Percentiles rank a stretch among this genome's conserved stretches.
These are phyloP conservation scores for Tulasnella calospora DNA, from an alignment of 768 basidiomycete genomes.

Conservation along the genomic window DNA sequence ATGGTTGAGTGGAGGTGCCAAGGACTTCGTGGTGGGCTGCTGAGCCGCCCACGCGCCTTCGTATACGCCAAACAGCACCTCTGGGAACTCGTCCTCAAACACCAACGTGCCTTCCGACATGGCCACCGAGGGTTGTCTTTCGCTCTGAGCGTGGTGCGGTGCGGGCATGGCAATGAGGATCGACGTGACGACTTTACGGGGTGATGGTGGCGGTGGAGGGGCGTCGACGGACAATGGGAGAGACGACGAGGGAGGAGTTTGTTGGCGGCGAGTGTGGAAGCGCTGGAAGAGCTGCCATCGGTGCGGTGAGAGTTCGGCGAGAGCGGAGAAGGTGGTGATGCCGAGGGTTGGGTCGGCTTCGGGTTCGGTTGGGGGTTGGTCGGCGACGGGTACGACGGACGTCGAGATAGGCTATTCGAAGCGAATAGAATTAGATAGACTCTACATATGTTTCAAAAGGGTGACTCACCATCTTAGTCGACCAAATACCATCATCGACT, in stretches of 20 bases:
- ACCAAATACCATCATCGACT: too few relatives aligned
- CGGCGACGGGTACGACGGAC: too few relatives aligned
- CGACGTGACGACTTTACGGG: background rate
- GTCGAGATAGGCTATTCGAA: too few relatives aligned
- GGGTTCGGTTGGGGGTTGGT: too few relatives aligned
- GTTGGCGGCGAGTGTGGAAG: background rate
- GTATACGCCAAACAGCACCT: background rate
- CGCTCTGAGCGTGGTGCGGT: background rate
- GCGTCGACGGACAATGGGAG: background rate
- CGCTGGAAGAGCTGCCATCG: background rate
- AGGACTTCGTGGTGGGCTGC: too few relatives aligned
- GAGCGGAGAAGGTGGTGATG: background rate
- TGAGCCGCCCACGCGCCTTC: background rate
- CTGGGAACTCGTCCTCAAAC: background rate
- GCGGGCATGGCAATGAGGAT: background rate
- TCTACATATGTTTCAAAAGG: too few relatives aligned
- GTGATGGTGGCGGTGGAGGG: background rate
- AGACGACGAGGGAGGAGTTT: background rate
- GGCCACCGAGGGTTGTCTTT: background rate
- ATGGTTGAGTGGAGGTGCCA: too few relatives aligned
- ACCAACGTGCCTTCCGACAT: too few relatives aligned
- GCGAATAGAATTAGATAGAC: too few relatives aligned
- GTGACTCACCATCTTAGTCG: too few relatives aligned
- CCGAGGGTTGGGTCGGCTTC: too few relatives aligned
- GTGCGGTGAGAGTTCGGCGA: background rate